phyloP scores from a whole-genome alignment of 2,329 filamentous ascomycete genomes.

The Aspergillus thermomutatus region DNA sequence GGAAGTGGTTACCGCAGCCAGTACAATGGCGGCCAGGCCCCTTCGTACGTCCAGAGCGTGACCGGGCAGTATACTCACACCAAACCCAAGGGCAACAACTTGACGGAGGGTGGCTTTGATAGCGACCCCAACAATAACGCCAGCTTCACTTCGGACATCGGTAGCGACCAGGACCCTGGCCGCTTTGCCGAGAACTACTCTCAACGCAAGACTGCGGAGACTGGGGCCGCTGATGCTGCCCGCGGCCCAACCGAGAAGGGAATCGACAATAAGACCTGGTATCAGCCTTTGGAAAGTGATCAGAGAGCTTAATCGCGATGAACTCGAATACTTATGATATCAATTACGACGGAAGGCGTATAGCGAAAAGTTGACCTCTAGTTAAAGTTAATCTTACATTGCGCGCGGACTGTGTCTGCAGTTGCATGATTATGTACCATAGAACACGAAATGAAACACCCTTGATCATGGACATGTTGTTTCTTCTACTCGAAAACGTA shows the following conservation, averaged over 20 bases:
- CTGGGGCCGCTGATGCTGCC: constrained; percentile 22
- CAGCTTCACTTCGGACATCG: constrained; percentile 53
- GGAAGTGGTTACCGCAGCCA: constrained; percentile 25
- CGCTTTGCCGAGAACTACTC: constrained; percentile 44
- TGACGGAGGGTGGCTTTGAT: constrained; percentile 49
- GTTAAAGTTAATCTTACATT: background rate
- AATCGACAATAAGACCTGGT: constrained; percentile 21
- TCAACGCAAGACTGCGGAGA: constrained; percentile 28
- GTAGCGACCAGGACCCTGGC: constrained; percentile 54
- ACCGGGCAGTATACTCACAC: constrained; percentile 27
- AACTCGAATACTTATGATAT: background rate
- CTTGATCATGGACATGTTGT: background rate
- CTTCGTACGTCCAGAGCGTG: constrained; percentile 38
- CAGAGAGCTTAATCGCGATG: constrained; percentile 25
- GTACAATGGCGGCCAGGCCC: constrained; percentile 30
- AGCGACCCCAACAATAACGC: constrained; percentile 44
- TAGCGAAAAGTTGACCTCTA: background rate
- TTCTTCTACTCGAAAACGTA: background rate
- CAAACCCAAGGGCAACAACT: constrained; percentile 52
- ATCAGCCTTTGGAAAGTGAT: constrained; percentile 23
- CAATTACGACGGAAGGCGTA: background rate
- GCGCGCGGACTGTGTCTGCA: background rate
- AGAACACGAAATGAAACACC: background rate
- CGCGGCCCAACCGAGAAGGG: constrained; percentile 24
- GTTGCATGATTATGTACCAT: background rate